A percentile compares a stretch with the other conserved stretches of the same genome.
Conservation (phyloP, 371 early-diverging fungal species). For the Mortierella sp. region DNA sequence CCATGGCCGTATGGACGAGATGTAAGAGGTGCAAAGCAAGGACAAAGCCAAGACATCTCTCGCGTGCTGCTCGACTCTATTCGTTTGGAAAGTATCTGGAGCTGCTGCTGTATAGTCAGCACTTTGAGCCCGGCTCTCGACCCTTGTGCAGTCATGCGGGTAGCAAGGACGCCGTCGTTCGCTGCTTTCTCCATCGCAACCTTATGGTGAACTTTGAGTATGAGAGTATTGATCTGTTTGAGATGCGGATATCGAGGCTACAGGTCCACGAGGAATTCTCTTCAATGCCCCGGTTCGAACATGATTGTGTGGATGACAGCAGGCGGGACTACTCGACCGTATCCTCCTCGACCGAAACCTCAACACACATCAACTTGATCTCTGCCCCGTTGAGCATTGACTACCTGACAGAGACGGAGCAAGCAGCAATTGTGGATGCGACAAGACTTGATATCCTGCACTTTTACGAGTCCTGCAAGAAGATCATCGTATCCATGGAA, state of each 20-base stretch:
- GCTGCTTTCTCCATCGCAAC: constrained; percentile 58
- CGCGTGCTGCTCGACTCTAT: constrained; percentile 56
- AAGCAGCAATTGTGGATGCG: constrained; percentile 19
- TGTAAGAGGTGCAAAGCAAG: constrained; percentile 60
- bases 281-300: constrained; percentile 32
- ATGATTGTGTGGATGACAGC: constrained; percentile 19
- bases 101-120: constrained; percentile 62
- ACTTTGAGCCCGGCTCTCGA: constrained; percentile 56
- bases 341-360: constrained; percentile 7
- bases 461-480: constrained; percentile 58
- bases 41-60: constrained; percentile 54
- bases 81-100: constrained; percentile 77
- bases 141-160: constrained; percentile 56
- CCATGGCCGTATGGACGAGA: constrained; percentile 59
- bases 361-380: constrained; percentile 1
- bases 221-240: constrained; percentile 65
- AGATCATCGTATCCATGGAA: constrained; percentile 55
- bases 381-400: constrained; percentile 27
- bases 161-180: constrained; percentile 45
- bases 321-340: constrained; percentile 14
- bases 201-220: constrained; percentile 61
- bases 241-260: constrained; percentile 67
- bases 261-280: constrained; percentile 58
- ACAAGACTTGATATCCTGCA: constrained; percentile 54
- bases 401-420: constrained; percentile 38